A percentile compares a stretch with the other conserved stretches of the same genome.
phyloP scores from a whole-genome alignment of 179 eudicot species.

The Gypsophila paniculata region DNA sequence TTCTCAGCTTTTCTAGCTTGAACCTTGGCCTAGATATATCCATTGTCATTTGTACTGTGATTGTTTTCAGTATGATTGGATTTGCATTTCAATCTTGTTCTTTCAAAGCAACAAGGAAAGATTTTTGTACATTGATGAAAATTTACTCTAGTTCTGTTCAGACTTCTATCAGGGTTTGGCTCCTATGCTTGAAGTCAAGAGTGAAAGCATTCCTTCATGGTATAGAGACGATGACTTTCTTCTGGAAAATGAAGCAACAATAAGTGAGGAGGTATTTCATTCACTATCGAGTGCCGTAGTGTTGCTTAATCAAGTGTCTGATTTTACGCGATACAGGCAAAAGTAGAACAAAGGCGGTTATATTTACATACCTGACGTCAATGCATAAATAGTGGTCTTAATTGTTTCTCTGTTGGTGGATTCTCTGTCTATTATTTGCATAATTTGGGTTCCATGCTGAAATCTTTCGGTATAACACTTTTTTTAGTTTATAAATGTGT shows the following conservation, averaged over 20 bases:
- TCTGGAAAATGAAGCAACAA: conserved; percentile 46
- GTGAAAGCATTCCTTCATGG: conserved; percentile 54
- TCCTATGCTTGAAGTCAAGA: conserved; percentile 60
- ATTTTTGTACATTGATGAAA: background rate
- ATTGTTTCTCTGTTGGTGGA: background rate
- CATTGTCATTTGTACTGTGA: no score
- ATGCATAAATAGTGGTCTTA: conserved; percentile 1
- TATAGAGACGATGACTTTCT: conserved; percentile 52
- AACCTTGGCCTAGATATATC: background rate
- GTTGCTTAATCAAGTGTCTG: background rate
- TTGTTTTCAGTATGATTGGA: background rate
- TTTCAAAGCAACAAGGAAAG: background rate
- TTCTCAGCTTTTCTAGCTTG: background rate
- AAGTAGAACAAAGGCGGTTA: background rate
- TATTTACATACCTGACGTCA: background rate
- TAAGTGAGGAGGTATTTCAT: conserved; percentile 45
- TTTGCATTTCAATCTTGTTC: background rate
- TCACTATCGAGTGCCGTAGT: background rate
- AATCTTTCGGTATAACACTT: background rate
- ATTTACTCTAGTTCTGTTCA: conserved; percentile 30
- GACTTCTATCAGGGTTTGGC: conserved; percentile 60
- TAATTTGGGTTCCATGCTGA: background rate
- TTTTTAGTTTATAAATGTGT: background rate
- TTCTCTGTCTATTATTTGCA: background rate
- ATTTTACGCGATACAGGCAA: background rate